Evolutionary conservation across 2,329 filamentous ascomycete genomes (phyloP).

Genomic region (Beauveria caledonica): DNA sequence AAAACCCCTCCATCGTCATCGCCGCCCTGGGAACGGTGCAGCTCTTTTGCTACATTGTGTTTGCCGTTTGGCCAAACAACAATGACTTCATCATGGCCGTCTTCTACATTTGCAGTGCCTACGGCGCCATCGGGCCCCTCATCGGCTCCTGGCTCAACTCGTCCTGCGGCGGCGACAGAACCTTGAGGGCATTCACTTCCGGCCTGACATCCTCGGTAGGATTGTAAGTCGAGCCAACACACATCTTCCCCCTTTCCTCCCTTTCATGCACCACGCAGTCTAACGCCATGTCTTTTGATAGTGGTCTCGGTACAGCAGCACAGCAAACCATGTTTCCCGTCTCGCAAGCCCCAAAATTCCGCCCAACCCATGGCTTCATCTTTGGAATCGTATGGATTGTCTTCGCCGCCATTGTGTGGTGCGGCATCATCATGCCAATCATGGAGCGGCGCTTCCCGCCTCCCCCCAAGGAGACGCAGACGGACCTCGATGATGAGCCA

Average conservation of each 20-base stretch:
- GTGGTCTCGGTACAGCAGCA: slow-evolving; percentile 1
- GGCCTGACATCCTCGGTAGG: slow-evolving; percentile 7
- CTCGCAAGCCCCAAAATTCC: neutral
- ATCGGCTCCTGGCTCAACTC: slow-evolving; percentile 7
- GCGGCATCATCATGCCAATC: neutral
- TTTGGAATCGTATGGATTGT: slow-evolving; percentile 1
- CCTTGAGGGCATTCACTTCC: neutral
- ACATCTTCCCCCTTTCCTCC: too few relatives aligned
- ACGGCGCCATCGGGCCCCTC: slow-evolving; percentile 2
- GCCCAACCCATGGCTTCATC: neutral
- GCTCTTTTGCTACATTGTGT: slow-evolving; percentile 7
- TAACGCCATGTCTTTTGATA: too few relatives aligned
- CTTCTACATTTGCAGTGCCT: slow-evolving; percentile 4
- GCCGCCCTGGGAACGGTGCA: neutral
- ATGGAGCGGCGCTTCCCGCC: neutral
- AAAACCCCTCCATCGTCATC: slow-evolving; percentile 1
- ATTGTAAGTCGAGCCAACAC: slow-evolving; percentile 2
- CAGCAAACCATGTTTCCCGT: slow-evolving; percentile 11
- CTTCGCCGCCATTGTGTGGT: neutral
- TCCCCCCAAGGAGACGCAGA: neutral
- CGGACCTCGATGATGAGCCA: neutral
- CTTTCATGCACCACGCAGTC: too few relatives aligned
- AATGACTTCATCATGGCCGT: neutral
- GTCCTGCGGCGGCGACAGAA: slow-evolving; percentile 9
- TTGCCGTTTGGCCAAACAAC: neutral